phyloP scores from a whole-genome alignment of 139 green algal species.

The Volvox africanus region DNA sequence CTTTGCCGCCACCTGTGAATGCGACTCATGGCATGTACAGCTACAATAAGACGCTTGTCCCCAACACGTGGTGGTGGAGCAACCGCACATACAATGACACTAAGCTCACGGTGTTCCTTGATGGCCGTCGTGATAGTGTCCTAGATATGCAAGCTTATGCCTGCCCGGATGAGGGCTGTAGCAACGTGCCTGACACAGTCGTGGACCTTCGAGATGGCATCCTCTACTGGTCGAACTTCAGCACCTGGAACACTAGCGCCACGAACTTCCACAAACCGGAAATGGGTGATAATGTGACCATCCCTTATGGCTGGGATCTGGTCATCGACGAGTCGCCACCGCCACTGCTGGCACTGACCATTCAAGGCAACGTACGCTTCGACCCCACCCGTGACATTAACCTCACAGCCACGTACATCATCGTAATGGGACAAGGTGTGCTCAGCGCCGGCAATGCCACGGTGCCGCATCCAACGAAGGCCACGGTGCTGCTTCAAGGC shows the following conservation, averaged over 20 bases:
- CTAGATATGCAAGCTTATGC: background rate
- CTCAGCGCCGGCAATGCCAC: conserved; percentile 38
- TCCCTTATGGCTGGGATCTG: conserved; percentile 55
- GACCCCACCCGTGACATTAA: conserved; percentile 22
- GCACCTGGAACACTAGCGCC: conserved; percentile 41
- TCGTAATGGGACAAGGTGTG: conserved; percentile 17
- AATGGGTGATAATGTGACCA: conserved; percentile 29
- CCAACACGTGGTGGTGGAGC: conserved; percentile 47
- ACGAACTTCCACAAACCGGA: conserved; percentile 24
- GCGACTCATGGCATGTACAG: conserved; percentile 10
- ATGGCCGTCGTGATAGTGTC: background rate
- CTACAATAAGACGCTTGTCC: conserved; percentile 52
- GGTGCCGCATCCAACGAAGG: background rate
- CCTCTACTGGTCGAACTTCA: conserved; percentile 53
- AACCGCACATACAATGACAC: conserved; percentile 53
- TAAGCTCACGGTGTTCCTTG: background rate
- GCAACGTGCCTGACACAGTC: background rate
- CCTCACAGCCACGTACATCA: conserved; percentile 37
- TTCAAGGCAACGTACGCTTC: conserved; percentile 55
- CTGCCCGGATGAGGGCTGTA: conserved; percentile 46
- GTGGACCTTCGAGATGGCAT: conserved; percentile 49
- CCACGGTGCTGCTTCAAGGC: conserved; percentile 11
- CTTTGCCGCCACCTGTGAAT: background rate
- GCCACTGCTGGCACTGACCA: conserved; percentile 5
- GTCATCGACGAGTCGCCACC: conserved; percentile 50